A percentile compares a stretch with the other conserved stretches of the same genome.
phyloP scores from a whole-genome alignment of 495 filamentous ascomycete species.

The Penicillium angulare region DNA sequence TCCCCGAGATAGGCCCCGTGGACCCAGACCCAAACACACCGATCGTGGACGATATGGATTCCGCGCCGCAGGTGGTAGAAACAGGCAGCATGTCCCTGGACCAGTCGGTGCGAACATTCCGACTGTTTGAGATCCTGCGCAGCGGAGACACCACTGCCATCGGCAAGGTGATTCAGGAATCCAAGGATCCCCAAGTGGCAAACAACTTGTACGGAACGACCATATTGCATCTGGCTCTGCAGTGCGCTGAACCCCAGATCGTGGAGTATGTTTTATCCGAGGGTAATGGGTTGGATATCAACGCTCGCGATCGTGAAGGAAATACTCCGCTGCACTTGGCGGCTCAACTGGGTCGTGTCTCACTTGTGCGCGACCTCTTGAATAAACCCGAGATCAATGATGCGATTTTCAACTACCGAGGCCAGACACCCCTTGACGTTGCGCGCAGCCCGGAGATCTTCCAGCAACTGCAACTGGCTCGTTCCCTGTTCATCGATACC shows the following conservation, averaged over 20 bases:
- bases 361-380: slow-evolving; percentile 77
- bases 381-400: slow-evolving; percentile 82
- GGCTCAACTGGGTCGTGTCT: slow-evolving; percentile 71
- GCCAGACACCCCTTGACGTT: slow-evolving; percentile 83
- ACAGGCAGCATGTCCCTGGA: slow-evolving; percentile 64
- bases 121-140: slow-evolving; percentile 86
- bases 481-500: slow-evolving; percentile 84
- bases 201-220: slow-evolving; percentile 72
- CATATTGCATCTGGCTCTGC: slow-evolving; percentile 90
- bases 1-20: slow-evolving; percentile 28
- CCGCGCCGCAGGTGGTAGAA: slow-evolving; percentile 30
- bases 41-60: slow-evolving; percentile 27
- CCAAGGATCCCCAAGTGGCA: slow-evolving; percentile 44
- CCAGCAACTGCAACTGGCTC: slow-evolving; percentile 87
- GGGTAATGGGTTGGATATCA: slow-evolving; percentile 68
- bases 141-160: slow-evolving; percentile 90
- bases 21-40: slow-evolving; percentile 21
- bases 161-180: slow-evolving; percentile 79
- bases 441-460: slow-evolving; percentile 91
- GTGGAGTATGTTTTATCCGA: slow-evolving; percentile 91
- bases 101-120: slow-evolving; percentile 90
- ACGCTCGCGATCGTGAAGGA: slow-evolving; percentile 85
- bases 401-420: slow-evolving; percentile 82
- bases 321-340: slow-evolving; percentile 93
- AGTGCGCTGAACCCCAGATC: slow-evolving; percentile 92